A percentile compares a stretch with the other conserved stretches of the same genome.
Evolutionary conservation across 164 flowering plant genomes (phyloP).

Genomic region (Paratinospora sagittata): DNA sequence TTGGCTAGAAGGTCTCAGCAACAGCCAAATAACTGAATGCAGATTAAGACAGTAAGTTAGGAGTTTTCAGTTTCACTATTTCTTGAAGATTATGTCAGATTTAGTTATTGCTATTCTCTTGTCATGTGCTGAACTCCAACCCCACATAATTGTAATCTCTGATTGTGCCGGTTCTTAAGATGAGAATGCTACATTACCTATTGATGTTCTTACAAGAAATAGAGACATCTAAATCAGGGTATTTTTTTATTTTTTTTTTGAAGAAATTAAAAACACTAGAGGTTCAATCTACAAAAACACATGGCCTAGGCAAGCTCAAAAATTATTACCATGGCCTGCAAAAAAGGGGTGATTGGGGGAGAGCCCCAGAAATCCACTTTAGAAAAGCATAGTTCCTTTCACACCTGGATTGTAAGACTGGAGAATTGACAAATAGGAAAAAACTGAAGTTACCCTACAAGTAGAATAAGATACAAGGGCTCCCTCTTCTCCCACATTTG

Average conservation of each 20-base stretch:
- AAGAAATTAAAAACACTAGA: neutral
- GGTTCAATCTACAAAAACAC: conserved; percentile 4
- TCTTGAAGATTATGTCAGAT: neutral
- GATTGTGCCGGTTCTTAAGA: neutral
- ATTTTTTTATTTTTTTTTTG: neutral
- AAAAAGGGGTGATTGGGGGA: neutral
- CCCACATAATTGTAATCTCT: neutral
- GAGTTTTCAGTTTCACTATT: neutral
- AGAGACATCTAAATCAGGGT: neutral
- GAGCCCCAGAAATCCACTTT: neutral
- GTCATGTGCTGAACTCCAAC: neutral
- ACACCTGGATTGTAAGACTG: neutral
- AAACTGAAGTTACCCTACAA: conserved; percentile 10
- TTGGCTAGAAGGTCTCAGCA: neutral
- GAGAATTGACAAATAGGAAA: neutral
- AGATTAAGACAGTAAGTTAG: neutral
- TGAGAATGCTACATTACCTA: neutral
- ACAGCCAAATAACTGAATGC: neutral
- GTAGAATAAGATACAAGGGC: conserved; percentile 20
- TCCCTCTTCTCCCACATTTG: conserved; percentile 21
- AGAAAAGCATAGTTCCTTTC: neutral
- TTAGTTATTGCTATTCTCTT: neutral
- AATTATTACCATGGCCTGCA: conserved; percentile 3
- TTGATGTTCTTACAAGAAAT: neutral
- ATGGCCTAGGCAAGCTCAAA: conserved; percentile 13